phyloP scores from a whole-genome alignment of 495 filamentous ascomycete genomes.

The Aspergillus asperescens region DNA sequence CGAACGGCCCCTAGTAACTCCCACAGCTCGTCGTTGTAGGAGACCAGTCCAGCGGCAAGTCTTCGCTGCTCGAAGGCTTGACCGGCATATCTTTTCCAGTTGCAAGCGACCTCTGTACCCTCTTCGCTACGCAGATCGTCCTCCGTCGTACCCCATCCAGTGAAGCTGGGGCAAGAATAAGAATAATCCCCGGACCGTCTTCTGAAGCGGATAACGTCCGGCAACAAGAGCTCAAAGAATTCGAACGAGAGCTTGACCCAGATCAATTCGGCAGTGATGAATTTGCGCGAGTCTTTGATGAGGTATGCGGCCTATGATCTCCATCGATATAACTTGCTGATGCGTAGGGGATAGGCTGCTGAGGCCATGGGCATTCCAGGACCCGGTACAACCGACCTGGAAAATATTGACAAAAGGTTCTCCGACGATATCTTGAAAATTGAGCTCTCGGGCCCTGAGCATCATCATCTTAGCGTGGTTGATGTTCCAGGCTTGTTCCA shows the following conservation, averaged over 20 bases:
- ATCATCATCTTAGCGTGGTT: constrained; percentile 46
- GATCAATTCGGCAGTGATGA: constrained; percentile 26
- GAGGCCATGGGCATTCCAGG: constrained; percentile 26
- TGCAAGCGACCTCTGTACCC: constrained; percentile 49
- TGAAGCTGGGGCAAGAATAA: constrained; percentile 20
- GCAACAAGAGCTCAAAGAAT: constrained; percentile 18
- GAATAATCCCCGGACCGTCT: constrained; percentile 27
- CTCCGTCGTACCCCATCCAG: constrained; percentile 37
- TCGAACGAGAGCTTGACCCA: constrained; percentile 15
- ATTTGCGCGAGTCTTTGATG: constrained; percentile 28
- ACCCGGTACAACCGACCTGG: constrained; percentile 9
- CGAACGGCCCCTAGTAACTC: not conserved
- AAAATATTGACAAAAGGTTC: constrained; percentile 26
- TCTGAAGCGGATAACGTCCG: constrained; percentile 4
- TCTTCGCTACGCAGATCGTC: constrained; percentile 56
- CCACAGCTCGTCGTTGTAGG: constrained; percentile 39
- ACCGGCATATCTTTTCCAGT: constrained; percentile 50
- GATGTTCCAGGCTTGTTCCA: constrained; percentile 47
- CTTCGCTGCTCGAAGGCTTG: constrained; percentile 47
- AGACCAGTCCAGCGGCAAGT: constrained; percentile 50
- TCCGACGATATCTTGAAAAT: constrained; percentile 46
- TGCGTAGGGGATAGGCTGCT: constrained; percentile 21
- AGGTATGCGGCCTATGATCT: constrained; percentile 20
- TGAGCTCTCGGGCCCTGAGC: constrained; percentile 44
- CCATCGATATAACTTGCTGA: no score